These are phyloP conservation scores for Aureobasidium lini DNA, from an alignment of 2,329 filamentous ascomycete genomes.

Conservation along the genomic window DNA sequence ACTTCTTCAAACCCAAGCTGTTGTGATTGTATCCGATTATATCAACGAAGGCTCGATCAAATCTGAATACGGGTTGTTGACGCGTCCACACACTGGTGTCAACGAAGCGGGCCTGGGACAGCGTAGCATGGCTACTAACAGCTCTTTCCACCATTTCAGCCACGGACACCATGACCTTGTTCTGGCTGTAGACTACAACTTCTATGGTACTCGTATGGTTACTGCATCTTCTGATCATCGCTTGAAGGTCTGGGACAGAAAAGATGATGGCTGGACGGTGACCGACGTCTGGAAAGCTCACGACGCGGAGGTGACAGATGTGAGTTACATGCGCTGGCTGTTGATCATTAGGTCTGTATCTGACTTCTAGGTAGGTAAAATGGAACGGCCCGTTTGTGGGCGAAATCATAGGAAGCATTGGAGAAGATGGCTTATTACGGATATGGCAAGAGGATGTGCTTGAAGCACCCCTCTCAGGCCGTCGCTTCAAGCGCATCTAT, in stretches of 20 bases:
- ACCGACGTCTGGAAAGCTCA: slow-evolving; percentile 88
- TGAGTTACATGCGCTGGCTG: slow-evolving; percentile 34
- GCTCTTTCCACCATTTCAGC: slow-evolving; percentile 51
- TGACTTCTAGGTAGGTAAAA: slow-evolving; percentile 55
- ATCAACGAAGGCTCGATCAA: no score
- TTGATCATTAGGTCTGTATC: neutral
- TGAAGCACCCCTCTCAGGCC: slow-evolving; percentile 63
- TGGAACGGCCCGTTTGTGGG: slow-evolving; percentile 90
- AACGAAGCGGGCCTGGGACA: neutral
- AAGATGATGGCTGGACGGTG: slow-evolving; percentile 70
- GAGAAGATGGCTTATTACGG: slow-evolving; percentile 82
- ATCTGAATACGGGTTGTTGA: no score
- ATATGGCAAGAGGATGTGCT: slow-evolving; percentile 88
- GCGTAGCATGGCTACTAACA: slow-evolving; percentile 20
- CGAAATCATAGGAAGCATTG: slow-evolving; percentile 79
- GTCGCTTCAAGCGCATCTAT: slow-evolving; percentile 68
- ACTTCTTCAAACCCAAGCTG: neutral
- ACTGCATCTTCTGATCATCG: slow-evolving; percentile 88
- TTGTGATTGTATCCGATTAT: no score
- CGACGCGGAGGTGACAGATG: slow-evolving; percentile 82
- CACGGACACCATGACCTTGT: slow-evolving; percentile 75
- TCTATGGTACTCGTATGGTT: slow-evolving; percentile 83
- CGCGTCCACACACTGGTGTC: neutral
- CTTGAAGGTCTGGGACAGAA: slow-evolving; percentile 82
- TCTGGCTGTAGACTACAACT: slow-evolving; percentile 81